These are phyloP conservation scores for Alternaria longipes DNA, from an alignment of 2,329 filamentous ascomycete genomes.

Conservation along the genomic window DNA sequence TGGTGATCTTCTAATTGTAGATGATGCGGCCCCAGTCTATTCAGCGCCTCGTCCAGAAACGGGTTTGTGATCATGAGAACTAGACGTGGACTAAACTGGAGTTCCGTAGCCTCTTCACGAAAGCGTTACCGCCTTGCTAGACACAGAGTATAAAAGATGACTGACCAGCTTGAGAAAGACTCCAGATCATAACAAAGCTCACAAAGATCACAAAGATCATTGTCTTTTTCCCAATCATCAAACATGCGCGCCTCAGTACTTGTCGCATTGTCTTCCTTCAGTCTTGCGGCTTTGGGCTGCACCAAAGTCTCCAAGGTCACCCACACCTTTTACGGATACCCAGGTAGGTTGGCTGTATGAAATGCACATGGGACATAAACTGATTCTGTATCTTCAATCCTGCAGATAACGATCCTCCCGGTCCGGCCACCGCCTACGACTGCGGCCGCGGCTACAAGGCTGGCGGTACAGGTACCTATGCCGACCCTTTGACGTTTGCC, in stretches of 20 bases:
- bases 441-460: slow-evolving; percentile 45
- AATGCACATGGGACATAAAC: neutral
- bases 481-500: slow-evolving; percentile 57
- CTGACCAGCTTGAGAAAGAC: neutral
- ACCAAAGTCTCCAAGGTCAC: slow-evolving; percentile 16
- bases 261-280: slow-evolving; percentile 12
- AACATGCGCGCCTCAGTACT: slow-evolving; percentile 12
- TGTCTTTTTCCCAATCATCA: neutral
- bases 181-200: neutral
- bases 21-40: neutral
- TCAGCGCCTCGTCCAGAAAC: neutral
- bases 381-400: neutral
- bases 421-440: slow-evolving; percentile 34
- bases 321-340: slow-evolving; percentile 35
- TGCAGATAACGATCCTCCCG: slow-evolving; percentile 34
- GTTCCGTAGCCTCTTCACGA: neutral
- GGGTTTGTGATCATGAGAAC: neutral
- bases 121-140: neutral
- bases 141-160: neutral
- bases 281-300: slow-evolving; percentile 11
- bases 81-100: neutral
- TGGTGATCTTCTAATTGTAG: neutral
- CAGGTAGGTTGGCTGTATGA: neutral
- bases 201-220: neutral
- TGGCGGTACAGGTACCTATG: slow-evolving; percentile 55